Conservation (phyloP, 2,329 filamentous ascomycete species). For the Neurospora sp. region DNA sequence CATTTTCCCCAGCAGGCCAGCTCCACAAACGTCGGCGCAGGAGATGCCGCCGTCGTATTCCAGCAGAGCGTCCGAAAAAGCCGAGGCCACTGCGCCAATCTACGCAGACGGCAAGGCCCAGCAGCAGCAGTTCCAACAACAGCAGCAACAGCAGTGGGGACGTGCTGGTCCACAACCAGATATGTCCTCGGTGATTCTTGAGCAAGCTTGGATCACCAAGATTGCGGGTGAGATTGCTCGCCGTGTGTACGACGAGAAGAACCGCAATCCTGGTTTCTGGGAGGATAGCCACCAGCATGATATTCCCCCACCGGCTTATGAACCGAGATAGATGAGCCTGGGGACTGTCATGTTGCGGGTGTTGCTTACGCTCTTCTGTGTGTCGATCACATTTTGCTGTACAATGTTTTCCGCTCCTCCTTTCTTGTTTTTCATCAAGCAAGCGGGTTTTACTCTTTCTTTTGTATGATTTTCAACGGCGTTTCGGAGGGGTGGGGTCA, state of each 20-base stretch:
- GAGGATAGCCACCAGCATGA: slow-evolving; percentile 40
- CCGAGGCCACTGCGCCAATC: neutral
- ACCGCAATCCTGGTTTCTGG: slow-evolving; percentile 41
- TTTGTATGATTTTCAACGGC: neutral
- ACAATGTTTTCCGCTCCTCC: neutral
- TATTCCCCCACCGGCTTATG: slow-evolving; percentile 52
- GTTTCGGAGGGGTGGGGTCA: neutral
- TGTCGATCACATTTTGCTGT: neutral
- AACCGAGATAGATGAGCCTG: slow-evolving; percentile 27
- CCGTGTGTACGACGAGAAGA: slow-evolving; percentile 81
- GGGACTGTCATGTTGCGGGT: neutral
- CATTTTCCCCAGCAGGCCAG: slow-evolving; percentile 5
- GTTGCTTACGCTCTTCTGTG: neutral
- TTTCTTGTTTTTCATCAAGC: neutral
- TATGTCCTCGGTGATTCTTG: slow-evolving; percentile 52
- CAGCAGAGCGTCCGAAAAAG: neutral
- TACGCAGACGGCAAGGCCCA: slow-evolving; percentile 19
- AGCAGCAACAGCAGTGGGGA: slow-evolving; percentile 17
- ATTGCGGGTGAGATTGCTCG: slow-evolving; percentile 88
- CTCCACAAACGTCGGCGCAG: neutral
- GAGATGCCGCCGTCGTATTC: neutral
- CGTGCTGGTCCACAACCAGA: slow-evolving; percentile 31
- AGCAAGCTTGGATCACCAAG: slow-evolving; percentile 83
- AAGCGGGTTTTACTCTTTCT: neutral
- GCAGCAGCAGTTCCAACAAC: neutral